Base-by-base conservation (phyloP, 805 yeast species). In the Ogataea minuta region DNA sequence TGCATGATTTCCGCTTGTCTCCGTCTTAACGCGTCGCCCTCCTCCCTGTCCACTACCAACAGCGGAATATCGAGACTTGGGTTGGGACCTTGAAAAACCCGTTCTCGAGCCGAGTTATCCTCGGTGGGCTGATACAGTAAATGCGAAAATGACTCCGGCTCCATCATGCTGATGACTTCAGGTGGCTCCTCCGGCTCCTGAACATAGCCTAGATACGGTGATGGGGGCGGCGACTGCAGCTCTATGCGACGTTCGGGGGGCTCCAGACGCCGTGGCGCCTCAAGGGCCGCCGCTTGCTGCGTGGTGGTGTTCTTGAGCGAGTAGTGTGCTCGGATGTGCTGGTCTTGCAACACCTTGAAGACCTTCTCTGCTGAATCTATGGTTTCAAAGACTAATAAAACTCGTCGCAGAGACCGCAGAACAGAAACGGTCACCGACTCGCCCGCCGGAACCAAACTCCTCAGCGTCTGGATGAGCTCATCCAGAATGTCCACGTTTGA, bases 221-320 rank as follows among this genome's bases (percentile, higher is more conserved):
- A 62, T 1, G 64, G 56, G 6, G 67, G 67, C 6, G 67, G 67
- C 0, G 67, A 62, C 43, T 58, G 62, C 31, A 61, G 44, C 32
- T 61, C 63, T 1, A 61, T 43, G n/a, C 45, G 50, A 6, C 57
- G 49, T 20, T 50, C 53, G 1, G 66, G 66, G 3, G 56, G 55
- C 14, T 42, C 44, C 14, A 56, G 40, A 2, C 32, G 41, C 4
- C 25, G 26, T 3, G 31, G 34, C n/a, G 20, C 13, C 6, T 21
- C 34, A 11, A 33, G 29, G 10, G 15, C 27, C 20, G 15, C 30
- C 45, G 24, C 32, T 8, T 9, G 8, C 20, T 14, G 6, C 29
- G 30, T 9, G 20, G 14, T 4, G 20, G 53, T 55, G 29, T 53
- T 50, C 20, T 45, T 46, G 29, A 53, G 28, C 6, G 62, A 50